Base-by-base conservation (phyloP, 2,329 filamentous ascomycete species). In the Coniochaeta pulveracea region DNA sequence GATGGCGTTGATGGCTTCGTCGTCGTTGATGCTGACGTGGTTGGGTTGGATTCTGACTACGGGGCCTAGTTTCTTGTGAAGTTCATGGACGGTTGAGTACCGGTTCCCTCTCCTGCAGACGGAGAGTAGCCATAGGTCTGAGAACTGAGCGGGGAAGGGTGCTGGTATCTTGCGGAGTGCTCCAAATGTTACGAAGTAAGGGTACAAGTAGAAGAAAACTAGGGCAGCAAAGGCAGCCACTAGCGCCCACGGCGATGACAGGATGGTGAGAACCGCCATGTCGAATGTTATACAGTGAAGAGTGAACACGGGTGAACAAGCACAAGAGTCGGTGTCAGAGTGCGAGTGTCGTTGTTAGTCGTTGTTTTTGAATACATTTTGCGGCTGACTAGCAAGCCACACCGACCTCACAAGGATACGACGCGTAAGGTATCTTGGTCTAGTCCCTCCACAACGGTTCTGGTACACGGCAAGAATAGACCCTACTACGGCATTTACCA, bases 41-140 rank as follows among this genome's bases (percentile, higher is more conserved):
- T 86, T 75, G 1, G 88, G 88, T 48, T 85, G 80, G 42, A 94
- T 80, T 22, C 86, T 72, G 15, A 94, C 78, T 2, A 94, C 57
- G n/a, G 76, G 78, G 4, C 86, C 86, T 26, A 81, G 63, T 47
- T 76, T 80, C 61, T 80, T 72, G 56, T 94, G 86, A 6, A 74
- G 64, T 22, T 76, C 56, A 46, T 93, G 67, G n/a, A 93, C 76
- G 3, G 64, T 61, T 18, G 58, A 44, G 48, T 72, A 85, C 8
- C 80, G 66, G 30, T 66, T 64, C 2, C 85, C 85, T 4, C 69
- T 64, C 2, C 88, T 75, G 34, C 62, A 63, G 10, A 76, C 68
- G 7, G 64, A 60, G 32, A 94, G 56, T 15, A 94, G 69, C 88
- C 88, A 95, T 18, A 93, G 58, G 45, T 86, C 85, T 19, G 77